A percentile compares a stretch with the other conserved stretches of the same genome.
Conservation (phyloP, 2,329 filamentous ascomycete species). For the Clonostachys sp. region DNA sequence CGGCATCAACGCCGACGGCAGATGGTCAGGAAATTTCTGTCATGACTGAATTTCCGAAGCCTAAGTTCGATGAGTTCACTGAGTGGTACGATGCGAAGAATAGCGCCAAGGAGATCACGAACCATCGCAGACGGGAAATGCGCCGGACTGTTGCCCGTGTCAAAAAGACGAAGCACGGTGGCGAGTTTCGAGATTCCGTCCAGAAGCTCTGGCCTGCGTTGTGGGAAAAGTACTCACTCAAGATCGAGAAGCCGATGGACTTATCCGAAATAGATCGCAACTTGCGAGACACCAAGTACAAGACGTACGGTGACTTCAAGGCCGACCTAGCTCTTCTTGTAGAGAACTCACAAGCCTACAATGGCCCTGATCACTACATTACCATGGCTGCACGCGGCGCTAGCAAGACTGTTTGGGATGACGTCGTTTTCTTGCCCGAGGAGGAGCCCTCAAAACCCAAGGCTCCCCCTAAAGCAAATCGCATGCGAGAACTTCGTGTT, state of each 20-base stretch:
- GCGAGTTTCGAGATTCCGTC: conserved; percentile 74
- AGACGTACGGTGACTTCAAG: conserved; percentile 66
- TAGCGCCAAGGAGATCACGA: conserved; percentile 47
- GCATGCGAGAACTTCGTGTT: conserved; percentile 24
- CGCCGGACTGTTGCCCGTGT: conserved; percentile 65
- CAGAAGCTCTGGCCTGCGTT: conserved; percentile 70
- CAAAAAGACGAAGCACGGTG: conserved; percentile 81
- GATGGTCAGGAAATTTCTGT: neutral
- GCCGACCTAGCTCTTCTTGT: conserved; percentile 74
- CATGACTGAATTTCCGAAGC: neutral
- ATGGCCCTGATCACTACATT: conserved; percentile 72
- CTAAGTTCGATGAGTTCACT: conserved; percentile 19
- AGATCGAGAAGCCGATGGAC: conserved; percentile 76
- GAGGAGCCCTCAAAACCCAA: conserved; percentile 56
- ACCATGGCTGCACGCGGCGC: conserved; percentile 51
- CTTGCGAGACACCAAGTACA: conserved; percentile 67
- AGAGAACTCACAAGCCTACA: conserved; percentile 76
- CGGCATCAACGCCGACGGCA: conserved; percentile 3
- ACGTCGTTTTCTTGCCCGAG: conserved; percentile 36
- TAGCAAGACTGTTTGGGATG: conserved; percentile 49
- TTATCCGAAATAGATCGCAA: conserved; percentile 77
- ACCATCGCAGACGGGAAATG: conserved; percentile 56
- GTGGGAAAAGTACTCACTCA: conserved; percentile 66
- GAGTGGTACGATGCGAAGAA: conserved; percentile 35
- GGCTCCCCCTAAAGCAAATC: conserved; percentile 33